A percentile compares a stretch with the other conserved stretches of the same genome.
Evolutionary conservation across 805 yeast genomes (phyloP).

Genomic region (Yamadazyma olivae): DNA sequence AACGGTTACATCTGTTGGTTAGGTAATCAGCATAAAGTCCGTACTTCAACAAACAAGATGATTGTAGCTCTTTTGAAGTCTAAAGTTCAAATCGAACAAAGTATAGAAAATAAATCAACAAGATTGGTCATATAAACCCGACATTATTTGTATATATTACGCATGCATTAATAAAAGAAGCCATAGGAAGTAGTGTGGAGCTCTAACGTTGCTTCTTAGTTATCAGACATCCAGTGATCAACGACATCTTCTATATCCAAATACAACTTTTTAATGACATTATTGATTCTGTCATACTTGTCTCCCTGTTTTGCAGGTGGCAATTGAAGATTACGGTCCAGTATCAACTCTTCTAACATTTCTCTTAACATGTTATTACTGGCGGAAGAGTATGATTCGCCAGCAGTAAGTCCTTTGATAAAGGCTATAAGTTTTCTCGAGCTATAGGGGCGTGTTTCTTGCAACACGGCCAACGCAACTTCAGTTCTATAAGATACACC

Average conservation of each 20-base stretch:
- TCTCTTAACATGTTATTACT: neutral
- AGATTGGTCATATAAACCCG: constrained; percentile 1
- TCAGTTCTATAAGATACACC: constrained; percentile 69
- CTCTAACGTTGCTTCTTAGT: neutral
- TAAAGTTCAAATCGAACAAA: constrained; percentile 28
- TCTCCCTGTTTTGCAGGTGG: too few relatives aligned
- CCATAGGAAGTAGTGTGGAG: too few relatives aligned
- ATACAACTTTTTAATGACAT: constrained; percentile 3
- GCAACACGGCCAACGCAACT: constrained; percentile 65
- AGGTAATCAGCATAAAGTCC: constrained; percentile 44
- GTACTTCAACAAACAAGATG: constrained; percentile 48
- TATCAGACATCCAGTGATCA: too few relatives aligned
- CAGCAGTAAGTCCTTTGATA: constrained; percentile 49
- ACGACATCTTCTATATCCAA: constrained; percentile 2
- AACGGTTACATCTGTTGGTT: constrained; percentile 72
- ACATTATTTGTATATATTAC: too few relatives aligned
- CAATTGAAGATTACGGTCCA: neutral
- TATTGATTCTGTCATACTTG: neutral
- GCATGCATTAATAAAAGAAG: neutral
- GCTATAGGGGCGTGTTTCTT: constrained; percentile 27
- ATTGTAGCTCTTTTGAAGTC: constrained; percentile 44
- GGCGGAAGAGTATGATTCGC: constrained; percentile 16
- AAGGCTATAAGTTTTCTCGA: constrained; percentile 35
- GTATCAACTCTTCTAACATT: neutral
- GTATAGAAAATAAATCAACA: constrained; percentile 19